Evolutionary conservation across 768 basidiomycete genomes (phyloP), one percentile per base, ranked within the genome.

Genomic region (Lanmaoa pseudosensibilis): DNA sequence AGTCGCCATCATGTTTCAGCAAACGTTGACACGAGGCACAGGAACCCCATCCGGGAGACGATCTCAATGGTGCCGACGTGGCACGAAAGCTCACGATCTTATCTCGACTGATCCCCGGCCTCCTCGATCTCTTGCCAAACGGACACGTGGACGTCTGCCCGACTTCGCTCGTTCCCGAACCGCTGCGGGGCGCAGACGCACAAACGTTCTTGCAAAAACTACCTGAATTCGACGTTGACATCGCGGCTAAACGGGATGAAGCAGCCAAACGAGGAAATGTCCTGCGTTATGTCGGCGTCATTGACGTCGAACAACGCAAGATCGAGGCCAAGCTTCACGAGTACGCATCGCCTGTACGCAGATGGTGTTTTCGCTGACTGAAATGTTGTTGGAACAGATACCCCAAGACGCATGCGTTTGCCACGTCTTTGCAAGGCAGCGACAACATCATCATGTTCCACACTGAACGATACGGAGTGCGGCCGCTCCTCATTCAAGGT

Each of bases 381-480:
- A 44, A 49, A 19, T 30, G 27, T 25, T 39, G 33, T 51, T 56
- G 36, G 0, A 21, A 19, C 59, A 98, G 95, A 71, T 99, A 98
- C 70, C 84, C 94, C 5, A 79, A 77, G 25, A 83, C 86, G 16
- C 97, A 99, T 71, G 90, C 97, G 2, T 98, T 99, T 67, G 95
- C 95, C 4, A 96, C 96, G 1, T 91, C 95, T 2, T 83, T 99
- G 15, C 91, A 93, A 21, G 97, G 96, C 1, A 94, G 94, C 21
- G 97, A 99, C 73, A 98, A 98, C 71, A 98, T 99, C 69, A 84
- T 99, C 70, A 91, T 97, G 79, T 98, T 98, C 83, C 90, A 93
- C 69, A 98, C 96, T 0, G 86, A 90, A 66, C 80, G 97, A 40
- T 99, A 99, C 68, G 86, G 88, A 3, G 82, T 87, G 9, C 77